These are phyloP conservation scores for Helichrysum umbraculigerum DNA, from an alignment of 129 eudicot species.

Conservation along the genomic window DNA sequence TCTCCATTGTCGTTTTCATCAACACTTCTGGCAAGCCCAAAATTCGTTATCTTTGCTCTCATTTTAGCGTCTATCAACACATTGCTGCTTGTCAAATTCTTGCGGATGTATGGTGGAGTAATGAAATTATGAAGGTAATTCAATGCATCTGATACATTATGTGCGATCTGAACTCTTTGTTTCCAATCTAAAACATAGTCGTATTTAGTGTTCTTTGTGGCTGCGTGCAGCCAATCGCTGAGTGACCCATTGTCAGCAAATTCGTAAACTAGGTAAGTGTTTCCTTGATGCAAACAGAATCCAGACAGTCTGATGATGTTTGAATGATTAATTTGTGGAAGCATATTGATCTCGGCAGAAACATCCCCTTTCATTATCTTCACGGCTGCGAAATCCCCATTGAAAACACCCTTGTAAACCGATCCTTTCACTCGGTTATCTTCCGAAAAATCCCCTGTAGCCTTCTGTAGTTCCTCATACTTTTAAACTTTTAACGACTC, in stretches of 20 bases:
- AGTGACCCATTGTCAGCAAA: constrained; percentile 66
- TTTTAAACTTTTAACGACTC: constrained; percentile 61
- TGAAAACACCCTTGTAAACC: constrained; percentile 57
- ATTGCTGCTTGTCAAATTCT: constrained; percentile 76
- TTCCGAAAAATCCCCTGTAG: constrained; percentile 61
- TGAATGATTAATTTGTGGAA: constrained; percentile 74
- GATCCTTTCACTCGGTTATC: constrained; percentile 59
- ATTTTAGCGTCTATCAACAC: constrained; percentile 58
- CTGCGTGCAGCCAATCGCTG: constrained; percentile 48
- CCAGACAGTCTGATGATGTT: constrained; percentile 78
- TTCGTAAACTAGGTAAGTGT: constrained; percentile 78
- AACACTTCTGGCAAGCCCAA: constrained; percentile 67
- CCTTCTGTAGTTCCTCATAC: constrained; percentile 54
- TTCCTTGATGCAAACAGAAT: constrained; percentile 72
- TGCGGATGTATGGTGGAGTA: constrained; percentile 82
- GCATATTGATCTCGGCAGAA: constrained; percentile 54
- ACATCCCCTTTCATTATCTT: constrained; percentile 76
- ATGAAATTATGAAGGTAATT: constrained; percentile 80
- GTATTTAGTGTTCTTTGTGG: constrained; percentile 8
- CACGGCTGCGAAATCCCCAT: constrained; percentile 68
- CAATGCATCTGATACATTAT: constrained; percentile 63
- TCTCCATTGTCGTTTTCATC: constrained; percentile 33
- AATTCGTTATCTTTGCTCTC: constrained; percentile 70
- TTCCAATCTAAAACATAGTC: constrained; percentile 56
- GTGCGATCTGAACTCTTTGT: constrained; percentile 72